These are phyloP conservation scores for Gonium pectorale DNA, from an alignment of 139 green algal species.

Conservation along the genomic window DNA sequence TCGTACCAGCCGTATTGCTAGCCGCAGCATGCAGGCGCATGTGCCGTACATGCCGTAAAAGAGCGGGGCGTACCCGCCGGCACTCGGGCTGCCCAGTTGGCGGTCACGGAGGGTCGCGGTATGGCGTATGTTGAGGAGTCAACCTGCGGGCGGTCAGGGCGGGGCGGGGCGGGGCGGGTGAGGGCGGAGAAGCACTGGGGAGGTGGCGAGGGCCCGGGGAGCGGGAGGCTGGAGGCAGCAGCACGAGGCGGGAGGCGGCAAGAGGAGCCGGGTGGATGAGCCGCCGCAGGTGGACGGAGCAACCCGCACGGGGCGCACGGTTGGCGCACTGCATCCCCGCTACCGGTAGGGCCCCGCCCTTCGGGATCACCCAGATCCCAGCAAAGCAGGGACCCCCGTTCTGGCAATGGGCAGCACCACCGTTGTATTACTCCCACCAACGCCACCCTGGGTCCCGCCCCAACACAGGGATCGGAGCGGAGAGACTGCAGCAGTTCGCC, in stretches of 20 bases:
- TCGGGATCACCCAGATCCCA: too few species aligned
- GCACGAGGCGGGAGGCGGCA: too few species aligned
- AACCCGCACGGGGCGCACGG: too few species aligned
- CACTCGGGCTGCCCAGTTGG: slow-evolving; percentile 42
- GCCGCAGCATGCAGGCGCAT: too few species aligned
- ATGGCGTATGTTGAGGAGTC: slow-evolving; percentile 62
- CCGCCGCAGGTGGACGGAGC: too few species aligned
- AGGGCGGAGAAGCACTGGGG: not conserved
- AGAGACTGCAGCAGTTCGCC: too few species aligned
- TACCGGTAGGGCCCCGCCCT: not conserved
- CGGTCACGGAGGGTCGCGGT: slow-evolving; percentile 21
- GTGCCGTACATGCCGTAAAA: not conserved
- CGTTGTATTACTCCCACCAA: not conserved
- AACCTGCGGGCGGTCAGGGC: too few species aligned
- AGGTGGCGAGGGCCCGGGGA: not conserved
- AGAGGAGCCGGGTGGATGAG: not conserved
- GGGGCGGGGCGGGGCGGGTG: too few species aligned
- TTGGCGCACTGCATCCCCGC: not conserved
- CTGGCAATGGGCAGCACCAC: not conserved
- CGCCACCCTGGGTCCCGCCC: not conserved
- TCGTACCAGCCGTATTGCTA: too few species aligned
- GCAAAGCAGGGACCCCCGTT: too few species aligned
- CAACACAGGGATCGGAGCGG: too few species aligned
- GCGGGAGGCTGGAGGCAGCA: not conserved
- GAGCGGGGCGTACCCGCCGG: not conserved